Conservation (phyloP, 2,329 filamentous ascomycete genomes). For the Penicillium janthinellum region DNA sequence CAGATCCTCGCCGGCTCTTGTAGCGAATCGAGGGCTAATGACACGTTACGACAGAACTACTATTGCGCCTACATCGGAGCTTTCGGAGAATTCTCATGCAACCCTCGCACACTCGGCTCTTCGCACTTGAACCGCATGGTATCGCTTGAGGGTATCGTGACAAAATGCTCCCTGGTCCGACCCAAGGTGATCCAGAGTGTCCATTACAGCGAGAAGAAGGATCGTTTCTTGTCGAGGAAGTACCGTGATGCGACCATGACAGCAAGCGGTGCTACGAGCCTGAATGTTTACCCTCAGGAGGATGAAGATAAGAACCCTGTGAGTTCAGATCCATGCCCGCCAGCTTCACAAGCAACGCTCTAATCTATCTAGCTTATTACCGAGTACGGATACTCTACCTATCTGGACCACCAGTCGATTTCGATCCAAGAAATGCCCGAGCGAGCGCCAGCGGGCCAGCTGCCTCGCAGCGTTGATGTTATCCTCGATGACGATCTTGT, state of each 20-base stretch:
- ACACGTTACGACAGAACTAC: conserved; percentile 55
- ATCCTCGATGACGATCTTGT: conserved; percentile 96
- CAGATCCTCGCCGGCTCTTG: neutral
- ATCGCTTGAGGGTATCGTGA: conserved; percentile 95
- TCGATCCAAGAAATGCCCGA: conserved; percentile 99
- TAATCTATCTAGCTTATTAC: conserved; percentile 65
- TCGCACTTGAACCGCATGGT: conserved; percentile 94
- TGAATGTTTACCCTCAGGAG: conserved; percentile 90
- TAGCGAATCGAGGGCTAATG: neutral
- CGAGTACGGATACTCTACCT: conserved; percentile 94
- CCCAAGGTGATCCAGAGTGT: conserved; percentile 99
- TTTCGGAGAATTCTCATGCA: conserved; percentile 93
- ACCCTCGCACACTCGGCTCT: conserved; percentile 87
- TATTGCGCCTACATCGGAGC: conserved; percentile 97
- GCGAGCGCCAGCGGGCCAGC: conserved; percentile 88
- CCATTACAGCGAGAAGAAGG: conserved; percentile 86
- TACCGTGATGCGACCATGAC: conserved; percentile 98
- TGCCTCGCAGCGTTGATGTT: conserved; percentile 93
- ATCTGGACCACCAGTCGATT: conserved; percentile 94
- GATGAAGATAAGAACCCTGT: conserved; percentile 88
- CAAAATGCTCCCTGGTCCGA: conserved; percentile 89
- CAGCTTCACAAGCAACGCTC: neutral
- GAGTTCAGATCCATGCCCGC: neutral
- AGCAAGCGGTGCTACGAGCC: conserved; percentile 77
- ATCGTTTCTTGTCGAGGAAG: conserved; percentile 84